Evolutionary conservation across 208 protist genomes (phyloP).

Genomic region (Hexamita inflata): DNA sequence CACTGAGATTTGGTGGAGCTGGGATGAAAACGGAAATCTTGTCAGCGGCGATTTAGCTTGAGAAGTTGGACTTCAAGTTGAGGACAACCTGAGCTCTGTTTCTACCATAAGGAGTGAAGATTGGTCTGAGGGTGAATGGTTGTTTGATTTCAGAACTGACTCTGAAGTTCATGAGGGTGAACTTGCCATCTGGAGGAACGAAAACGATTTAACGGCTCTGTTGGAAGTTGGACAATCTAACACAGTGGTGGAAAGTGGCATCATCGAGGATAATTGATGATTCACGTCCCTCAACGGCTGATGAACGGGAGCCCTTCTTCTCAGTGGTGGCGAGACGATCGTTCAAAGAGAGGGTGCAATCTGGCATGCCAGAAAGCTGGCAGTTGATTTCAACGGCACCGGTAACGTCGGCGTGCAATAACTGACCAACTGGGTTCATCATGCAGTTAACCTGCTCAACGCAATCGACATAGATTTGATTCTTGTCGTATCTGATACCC

Average conservation of each 20-base stretch:
- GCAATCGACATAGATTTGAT: constrained; percentile 9
- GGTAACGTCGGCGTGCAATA: constrained; percentile 8
- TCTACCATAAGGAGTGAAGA: constrained; percentile 2
- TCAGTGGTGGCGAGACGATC: constrained; percentile 1
- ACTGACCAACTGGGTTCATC: not conserved
- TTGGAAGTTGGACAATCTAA: not conserved
- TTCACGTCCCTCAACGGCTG: not conserved
- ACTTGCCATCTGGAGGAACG: constrained; percentile 22
- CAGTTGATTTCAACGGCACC: constrained; percentile 1
- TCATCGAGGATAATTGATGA: not conserved
- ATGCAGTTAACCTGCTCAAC: not conserved
- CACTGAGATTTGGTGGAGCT: not conserved
- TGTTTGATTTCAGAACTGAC: not conserved
- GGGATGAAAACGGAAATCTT: not conserved
- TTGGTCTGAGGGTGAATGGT: constrained; percentile 4
- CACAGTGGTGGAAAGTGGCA: constrained; percentile 19
- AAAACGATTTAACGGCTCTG: constrained; percentile 3
- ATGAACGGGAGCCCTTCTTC: not conserved
- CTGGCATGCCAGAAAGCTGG: constrained; percentile 13
- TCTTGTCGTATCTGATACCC: constrained; percentile 1
- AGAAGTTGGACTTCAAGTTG: not conserved
- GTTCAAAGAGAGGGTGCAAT: constrained; percentile 3
- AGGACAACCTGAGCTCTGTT: constrained; percentile 8
- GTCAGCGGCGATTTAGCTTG: not conserved
- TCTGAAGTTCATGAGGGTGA: constrained; percentile 11